A percentile compares a stretch with the other conserved stretches of the same genome.
phyloP scores from a whole-genome alignment of 2,329 filamentous ascomycete genomes.

The Gnomoniopsis sp. region DNA sequence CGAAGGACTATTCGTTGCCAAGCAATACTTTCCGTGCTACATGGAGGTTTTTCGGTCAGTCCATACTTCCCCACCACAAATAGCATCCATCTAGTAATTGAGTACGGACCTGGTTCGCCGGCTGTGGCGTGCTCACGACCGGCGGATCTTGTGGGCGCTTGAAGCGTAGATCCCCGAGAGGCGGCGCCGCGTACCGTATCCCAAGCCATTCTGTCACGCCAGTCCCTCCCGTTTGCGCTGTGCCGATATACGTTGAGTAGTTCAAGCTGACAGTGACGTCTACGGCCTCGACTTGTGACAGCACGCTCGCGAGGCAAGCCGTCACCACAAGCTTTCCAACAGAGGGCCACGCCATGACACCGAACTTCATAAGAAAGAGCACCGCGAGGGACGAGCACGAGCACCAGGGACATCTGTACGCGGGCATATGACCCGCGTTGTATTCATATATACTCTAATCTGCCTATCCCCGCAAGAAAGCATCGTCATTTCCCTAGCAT shows the following conservation, averaged over 20 bases:
- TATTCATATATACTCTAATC: too few species aligned
- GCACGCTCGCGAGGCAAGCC: neutral
- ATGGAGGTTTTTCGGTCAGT: slow-evolving; percentile 26
- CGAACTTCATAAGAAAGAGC: neutral
- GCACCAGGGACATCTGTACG: neutral
- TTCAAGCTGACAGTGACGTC: slow-evolving; percentile 7
- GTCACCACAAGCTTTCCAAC: neutral
- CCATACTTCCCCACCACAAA: slow-evolving; percentile 47
- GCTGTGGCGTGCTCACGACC: slow-evolving; percentile 38
- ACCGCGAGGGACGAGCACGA: neutral
- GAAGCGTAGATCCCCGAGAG: slow-evolving; percentile 62
- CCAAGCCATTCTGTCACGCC: slow-evolving; percentile 46
- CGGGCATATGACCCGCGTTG: too few species aligned
- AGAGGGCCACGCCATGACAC: neutral
- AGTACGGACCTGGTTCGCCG: slow-evolving; percentile 47
- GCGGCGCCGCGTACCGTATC: slow-evolving; percentile 69
- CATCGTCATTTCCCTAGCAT: too few species aligned
- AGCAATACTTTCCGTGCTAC: slow-evolving; percentile 25
- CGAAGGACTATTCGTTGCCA: slow-evolving; percentile 26
- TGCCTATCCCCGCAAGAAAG: too few species aligned
- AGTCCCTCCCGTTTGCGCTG: slow-evolving; percentile 4
- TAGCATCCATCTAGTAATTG: neutral
- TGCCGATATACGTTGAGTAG: slow-evolving; percentile 17
- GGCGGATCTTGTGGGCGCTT: slow-evolving; percentile 61
- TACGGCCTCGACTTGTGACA: slow-evolving; percentile 3